phyloP scores from a whole-genome alignment of 352 stramenopile genomes.

The Phytophthora colocasiae region DNA sequence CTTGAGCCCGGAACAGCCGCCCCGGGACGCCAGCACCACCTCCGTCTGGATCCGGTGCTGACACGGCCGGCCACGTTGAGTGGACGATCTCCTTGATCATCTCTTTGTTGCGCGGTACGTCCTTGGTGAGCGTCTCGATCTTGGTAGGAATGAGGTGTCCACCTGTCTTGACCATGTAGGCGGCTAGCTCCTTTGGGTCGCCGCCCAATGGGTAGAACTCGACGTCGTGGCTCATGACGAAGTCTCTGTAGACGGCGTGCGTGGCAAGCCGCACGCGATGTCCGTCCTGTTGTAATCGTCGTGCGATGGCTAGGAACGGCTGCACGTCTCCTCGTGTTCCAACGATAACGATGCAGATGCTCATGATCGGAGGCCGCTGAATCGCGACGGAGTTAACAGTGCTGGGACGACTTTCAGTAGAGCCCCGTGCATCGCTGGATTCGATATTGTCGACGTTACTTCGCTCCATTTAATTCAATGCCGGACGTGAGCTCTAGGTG shows the following conservation, averaged over 20 bases:
- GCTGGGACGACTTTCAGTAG: background rate
- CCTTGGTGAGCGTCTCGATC: slow-evolving; percentile 41
- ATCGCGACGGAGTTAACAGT: background rate
- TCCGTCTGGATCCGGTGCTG: slow-evolving; percentile 67
- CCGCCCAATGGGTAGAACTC: slow-evolving; percentile 77
- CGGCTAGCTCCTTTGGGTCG: slow-evolving; percentile 49
- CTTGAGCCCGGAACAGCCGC: slow-evolving; percentile 78
- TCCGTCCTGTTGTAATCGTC: slow-evolving; percentile 70
- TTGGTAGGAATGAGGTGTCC: slow-evolving; percentile 66
- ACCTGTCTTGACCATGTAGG: slow-evolving; percentile 63
- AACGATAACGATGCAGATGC: slow-evolving; percentile 82
- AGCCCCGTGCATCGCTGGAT: background rate
- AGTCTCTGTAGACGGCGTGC: slow-evolving; percentile 82
- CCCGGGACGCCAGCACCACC: slow-evolving; percentile 23
- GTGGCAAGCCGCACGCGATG: slow-evolving; percentile 92
- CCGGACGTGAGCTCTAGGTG: background rate
- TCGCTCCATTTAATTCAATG: slow-evolving; percentile 1
- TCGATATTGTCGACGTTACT: slow-evolving; percentile 1
- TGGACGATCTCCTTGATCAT: slow-evolving; percentile 90
- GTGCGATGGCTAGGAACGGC: slow-evolving; percentile 78
- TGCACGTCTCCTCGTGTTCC: slow-evolving; percentile 77
- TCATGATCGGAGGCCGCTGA: slow-evolving; percentile 31
- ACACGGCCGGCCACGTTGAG: slow-evolving; percentile 86
- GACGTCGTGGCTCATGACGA: slow-evolving; percentile 69
- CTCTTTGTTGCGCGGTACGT: slow-evolving; percentile 76